phyloP scores from a whole-genome alignment of 768 basidiomycete genomes.

The Cystobasidium ongulense region DNA sequence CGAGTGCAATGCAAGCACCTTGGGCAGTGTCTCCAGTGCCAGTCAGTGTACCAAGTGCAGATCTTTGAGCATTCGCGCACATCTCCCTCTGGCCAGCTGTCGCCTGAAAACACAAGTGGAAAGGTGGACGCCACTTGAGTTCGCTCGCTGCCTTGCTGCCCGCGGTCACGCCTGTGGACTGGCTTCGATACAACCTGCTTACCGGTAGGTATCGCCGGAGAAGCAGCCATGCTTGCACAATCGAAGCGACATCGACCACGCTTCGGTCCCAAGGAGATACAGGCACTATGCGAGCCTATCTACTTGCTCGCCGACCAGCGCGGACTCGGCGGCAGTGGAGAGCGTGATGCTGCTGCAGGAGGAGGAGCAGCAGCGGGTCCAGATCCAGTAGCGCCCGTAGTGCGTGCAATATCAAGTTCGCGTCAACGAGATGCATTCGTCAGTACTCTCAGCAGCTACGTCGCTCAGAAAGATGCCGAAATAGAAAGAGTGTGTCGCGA shows the following conservation, averaged over 20 bases:
- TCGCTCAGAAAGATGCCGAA: conserved; percentile 87
- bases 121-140: too few species aligned
- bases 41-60: too few species aligned
- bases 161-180: too few species aligned
- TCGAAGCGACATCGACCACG: conserved; percentile 1
- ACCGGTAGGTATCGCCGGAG: too few species aligned
- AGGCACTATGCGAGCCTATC: conserved; percentile 18
- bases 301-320: conserved; percentile 20
- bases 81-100: too few species aligned
- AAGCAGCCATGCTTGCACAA: neutral
- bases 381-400: conserved; percentile 27
- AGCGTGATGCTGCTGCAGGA: neutral
- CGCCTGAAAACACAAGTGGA: too few species aligned
- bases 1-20: too few species aligned
- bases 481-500: conserved; percentile 92
- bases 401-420: conserved; percentile 29
- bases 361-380: conserved; percentile 9
- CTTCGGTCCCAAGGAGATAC: conserved; percentile 8
- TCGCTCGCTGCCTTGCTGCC: too few species aligned
- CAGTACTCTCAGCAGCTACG: conserved; percentile 71
- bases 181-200: too few species aligned
- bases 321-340: neutral
- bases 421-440: conserved; percentile 72
- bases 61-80: too few species aligned
- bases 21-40: too few species aligned